phyloP scores from a whole-genome alignment of 257 asterid species.

The Ballota nigra region DNA sequence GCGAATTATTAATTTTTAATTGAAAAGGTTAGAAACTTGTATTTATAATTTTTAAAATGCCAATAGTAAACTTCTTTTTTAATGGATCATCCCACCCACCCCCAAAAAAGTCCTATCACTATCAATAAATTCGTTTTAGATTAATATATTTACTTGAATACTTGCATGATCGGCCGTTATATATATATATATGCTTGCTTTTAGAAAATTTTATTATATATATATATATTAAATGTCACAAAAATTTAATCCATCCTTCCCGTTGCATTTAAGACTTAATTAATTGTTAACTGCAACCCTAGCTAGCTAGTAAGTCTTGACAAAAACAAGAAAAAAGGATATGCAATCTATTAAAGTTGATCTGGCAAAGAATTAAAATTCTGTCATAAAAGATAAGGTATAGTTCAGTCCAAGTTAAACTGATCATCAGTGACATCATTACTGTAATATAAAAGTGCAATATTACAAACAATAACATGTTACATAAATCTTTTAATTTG shows the following conservation, averaged over 20 bases:
- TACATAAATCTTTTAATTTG: constrained; percentile 7
- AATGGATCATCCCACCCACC: background rate
- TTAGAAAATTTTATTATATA: too few relatives aligned
- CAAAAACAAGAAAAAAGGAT: background rate
- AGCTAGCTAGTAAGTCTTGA: background rate
- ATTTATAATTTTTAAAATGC: too few relatives aligned
- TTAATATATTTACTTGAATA: background rate
- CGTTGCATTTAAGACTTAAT: background rate
- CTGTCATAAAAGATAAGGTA: constrained; percentile 19
- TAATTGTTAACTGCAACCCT: background rate
- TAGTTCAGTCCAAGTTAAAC: constrained; percentile 15
- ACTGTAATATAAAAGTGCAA: background rate
- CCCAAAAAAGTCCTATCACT: background rate
- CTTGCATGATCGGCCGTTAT: background rate
- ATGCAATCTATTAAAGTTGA: constrained; percentile 6
- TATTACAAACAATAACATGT: background rate
- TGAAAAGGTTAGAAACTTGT: too few relatives aligned
- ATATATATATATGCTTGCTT: too few relatives aligned
- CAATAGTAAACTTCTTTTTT: too few relatives aligned
- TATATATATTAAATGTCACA: too few relatives aligned
- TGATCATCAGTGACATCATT: constrained; percentile 30
- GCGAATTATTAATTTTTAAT: too few relatives aligned
- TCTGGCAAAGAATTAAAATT: constrained; percentile 4
- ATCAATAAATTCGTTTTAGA: background rate
- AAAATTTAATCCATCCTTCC: too few relatives aligned